A percentile compares a stretch with the other conserved stretches of the same genome.
phyloP scores from a whole-genome alignment of 2,329 filamentous ascomycete species.

The Fusarium verticillioides region DNA sequence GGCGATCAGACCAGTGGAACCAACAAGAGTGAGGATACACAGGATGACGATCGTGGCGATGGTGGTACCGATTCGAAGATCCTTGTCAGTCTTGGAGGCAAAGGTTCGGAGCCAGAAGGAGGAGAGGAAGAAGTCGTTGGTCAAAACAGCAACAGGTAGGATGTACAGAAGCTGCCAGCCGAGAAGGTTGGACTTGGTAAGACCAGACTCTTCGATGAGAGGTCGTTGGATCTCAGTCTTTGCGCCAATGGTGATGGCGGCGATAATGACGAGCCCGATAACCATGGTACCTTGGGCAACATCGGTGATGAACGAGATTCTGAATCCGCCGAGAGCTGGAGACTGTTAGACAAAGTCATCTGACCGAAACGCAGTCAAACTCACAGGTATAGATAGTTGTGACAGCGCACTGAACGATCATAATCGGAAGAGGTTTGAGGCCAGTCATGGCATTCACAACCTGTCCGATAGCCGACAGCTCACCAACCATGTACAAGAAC shows the following conservation, averaged over 20 bases:
- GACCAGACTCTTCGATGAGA: constrained; percentile 74
- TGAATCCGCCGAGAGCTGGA: constrained; percentile 81
- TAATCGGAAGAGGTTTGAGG: constrained; percentile 76
- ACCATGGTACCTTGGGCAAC: constrained; percentile 86
- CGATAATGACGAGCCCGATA: constrained; percentile 77
- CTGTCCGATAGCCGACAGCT: constrained; percentile 83
- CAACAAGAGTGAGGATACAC: constrained; percentile 77
- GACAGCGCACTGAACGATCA: constrained; percentile 81
- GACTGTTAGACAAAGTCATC: not conserved
- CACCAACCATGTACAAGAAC: constrained; percentile 88
- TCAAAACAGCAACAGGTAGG: constrained; percentile 80
- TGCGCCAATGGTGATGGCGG: constrained; percentile 80
- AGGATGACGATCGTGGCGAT: constrained; percentile 73
- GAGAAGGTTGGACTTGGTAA: constrained; percentile 75
- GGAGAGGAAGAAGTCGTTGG: constrained; percentile 88
- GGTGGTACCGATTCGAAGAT: constrained; percentile 79
- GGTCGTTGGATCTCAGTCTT: constrained; percentile 77
- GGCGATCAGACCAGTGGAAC: constrained; percentile 77
- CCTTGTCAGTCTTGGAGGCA: constrained; percentile 80
- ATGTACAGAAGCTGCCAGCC: constrained; percentile 91
- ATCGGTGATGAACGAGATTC: constrained; percentile 85
- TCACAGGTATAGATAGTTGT: constrained; percentile 86
- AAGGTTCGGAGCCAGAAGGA: constrained; percentile 89
- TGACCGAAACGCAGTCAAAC: no score
- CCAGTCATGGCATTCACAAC: constrained; percentile 80